Evolutionary conservation across 257 asterid genomes (phyloP).

Genomic region (Fraxinus pennsylvanica): DNA sequence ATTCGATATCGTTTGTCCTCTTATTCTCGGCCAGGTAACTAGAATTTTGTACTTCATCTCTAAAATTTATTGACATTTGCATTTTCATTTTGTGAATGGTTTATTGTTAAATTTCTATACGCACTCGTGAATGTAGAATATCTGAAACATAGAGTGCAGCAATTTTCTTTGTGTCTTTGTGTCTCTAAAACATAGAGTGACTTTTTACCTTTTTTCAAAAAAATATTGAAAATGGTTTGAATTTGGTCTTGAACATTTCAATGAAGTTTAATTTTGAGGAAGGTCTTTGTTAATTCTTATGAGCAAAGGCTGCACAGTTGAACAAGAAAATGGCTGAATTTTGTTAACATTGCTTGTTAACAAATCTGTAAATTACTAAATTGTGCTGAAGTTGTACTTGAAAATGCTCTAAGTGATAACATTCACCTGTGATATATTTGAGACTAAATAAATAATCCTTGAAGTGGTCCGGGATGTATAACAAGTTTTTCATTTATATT

Average conservation of each 20-base stretch:
- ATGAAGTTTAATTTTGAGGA: background rate
- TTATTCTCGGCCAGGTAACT: conserved; percentile 42
- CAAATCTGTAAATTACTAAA: too few species aligned
- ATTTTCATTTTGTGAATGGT: background rate
- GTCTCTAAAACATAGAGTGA: background rate
- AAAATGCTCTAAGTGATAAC: background rate
- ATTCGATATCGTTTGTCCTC: conserved; percentile 27
- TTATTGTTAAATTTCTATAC: background rate
- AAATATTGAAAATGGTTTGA: background rate
- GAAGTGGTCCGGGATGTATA: background rate
- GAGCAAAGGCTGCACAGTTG: background rate
- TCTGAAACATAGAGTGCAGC: background rate
- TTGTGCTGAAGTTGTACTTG: background rate
- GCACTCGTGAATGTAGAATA: background rate
- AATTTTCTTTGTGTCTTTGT: background rate
- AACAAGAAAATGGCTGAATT: background rate
- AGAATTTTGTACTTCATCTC: background rate
- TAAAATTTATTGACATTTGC: background rate
- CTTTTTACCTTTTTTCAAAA: too few species aligned
- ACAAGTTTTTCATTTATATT: too few species aligned
- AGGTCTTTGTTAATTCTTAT: background rate
- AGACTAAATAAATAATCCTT: background rate
- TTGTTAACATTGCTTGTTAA: too few species aligned
- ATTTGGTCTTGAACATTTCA: conserved; percentile 7
- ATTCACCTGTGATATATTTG: background rate